Conservation (phyloP, 345 rosid genomes). For the Camelina laxa region DNA sequence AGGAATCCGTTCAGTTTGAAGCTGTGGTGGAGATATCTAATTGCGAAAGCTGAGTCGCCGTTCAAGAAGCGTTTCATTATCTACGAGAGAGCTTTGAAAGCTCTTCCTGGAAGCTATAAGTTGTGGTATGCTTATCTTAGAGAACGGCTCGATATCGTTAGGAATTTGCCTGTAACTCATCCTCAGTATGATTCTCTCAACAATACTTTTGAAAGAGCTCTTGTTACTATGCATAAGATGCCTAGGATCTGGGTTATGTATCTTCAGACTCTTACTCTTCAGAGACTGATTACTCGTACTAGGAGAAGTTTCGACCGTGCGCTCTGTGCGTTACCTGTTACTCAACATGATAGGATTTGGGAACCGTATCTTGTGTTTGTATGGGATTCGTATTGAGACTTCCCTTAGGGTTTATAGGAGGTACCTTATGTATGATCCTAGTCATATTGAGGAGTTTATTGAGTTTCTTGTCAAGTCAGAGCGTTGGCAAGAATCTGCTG, state of each 20-base stretch:
- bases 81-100: constrained; percentile 85
- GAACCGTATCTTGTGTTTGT: constrained; percentile 85
- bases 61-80: constrained; percentile 72
- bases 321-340: constrained; percentile 86
- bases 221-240: constrained; percentile 96
- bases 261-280: constrained; percentile 61
- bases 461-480: constrained; percentile 83
- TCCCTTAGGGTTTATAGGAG: constrained; percentile 89
- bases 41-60: constrained; percentile 71
- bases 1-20: constrained; percentile 84
- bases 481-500: constrained; percentile 93
- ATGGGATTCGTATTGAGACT: constrained; percentile 89
- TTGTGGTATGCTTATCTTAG: constrained; percentile 84
- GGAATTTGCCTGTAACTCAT: constrained; percentile 71
- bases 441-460: constrained; percentile 86
- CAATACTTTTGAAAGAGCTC: constrained; percentile 87
- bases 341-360: constrained; percentile 94
- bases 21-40: constrained; percentile 95
- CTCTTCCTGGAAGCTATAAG: constrained; percentile 93
- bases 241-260: constrained; percentile 92
- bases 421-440: constrained; percentile 93
- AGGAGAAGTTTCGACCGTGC: constrained; percentile 80
- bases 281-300: constrained; percentile 64
- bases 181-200: constrained; percentile 74
- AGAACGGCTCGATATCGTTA: constrained; percentile 75